Conservation (phyloP, 1,284 basidiomycete genomes). For the Mrakiaceae sp. region DNA sequence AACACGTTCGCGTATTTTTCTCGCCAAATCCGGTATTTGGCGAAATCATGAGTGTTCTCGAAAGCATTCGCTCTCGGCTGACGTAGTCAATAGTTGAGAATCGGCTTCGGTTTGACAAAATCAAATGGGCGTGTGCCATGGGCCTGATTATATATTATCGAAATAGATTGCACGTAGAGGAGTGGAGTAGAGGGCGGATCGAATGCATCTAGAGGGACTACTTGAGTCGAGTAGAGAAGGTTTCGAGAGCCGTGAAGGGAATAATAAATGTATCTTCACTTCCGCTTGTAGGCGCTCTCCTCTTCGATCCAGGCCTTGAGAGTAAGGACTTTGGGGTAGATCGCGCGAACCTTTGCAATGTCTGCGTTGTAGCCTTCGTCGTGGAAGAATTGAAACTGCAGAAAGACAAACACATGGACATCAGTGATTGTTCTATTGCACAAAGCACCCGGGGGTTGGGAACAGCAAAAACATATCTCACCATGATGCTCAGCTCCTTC, state of each 20-base stretch:
- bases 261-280: background rate
- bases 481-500: conserved; percentile 6
- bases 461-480: background rate
- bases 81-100: too few relatives aligned
- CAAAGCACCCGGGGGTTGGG: background rate
- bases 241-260: too few relatives aligned
- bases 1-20: too few relatives aligned
- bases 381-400: conserved; percentile 1
- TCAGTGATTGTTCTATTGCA: background rate
- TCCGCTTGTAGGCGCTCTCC: background rate
- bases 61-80: too few relatives aligned
- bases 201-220: background rate
- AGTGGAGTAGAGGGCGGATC: background rate
- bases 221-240: too few relatives aligned
- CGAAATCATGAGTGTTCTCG: too few relatives aligned
- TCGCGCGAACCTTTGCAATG: background rate
- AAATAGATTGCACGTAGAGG: background rate
- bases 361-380: conserved; percentile 9
- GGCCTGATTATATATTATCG: too few relatives aligned
- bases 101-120: too few relatives aligned
- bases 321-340: background rate
- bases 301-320: conserved; percentile 1
- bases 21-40: too few relatives aligned
- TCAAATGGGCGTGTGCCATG: too few relatives aligned
- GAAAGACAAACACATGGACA: background rate